Percentiles rank a stretch among this genome's conserved stretches.
phyloP scores from a whole-genome alignment of 768 basidiomycete genomes.

The Mycena leptocephala region DNA sequence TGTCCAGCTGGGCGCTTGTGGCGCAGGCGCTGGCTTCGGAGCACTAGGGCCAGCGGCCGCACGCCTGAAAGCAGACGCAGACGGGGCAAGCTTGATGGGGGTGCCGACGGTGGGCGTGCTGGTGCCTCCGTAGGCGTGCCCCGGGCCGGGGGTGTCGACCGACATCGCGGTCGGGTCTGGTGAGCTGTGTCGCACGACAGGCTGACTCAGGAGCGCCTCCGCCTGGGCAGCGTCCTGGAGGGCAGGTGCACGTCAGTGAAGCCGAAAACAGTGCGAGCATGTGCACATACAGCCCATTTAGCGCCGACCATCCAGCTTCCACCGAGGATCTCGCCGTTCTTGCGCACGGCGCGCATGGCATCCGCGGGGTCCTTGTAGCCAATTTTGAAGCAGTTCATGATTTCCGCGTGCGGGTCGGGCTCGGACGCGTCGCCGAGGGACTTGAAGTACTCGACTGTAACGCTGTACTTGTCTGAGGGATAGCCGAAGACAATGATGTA shows the following conservation, averaged over 20 bases:
- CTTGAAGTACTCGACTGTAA: conserved; percentile 83
- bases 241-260: conserved; percentile 14
- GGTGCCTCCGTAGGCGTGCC: conserved; percentile 11
- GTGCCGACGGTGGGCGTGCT: conserved; percentile 68
- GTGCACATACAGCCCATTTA: conserved; percentile 85
- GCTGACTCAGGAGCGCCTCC: conserved; percentile 66
- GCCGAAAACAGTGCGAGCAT: neutral
- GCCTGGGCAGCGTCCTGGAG: conserved; percentile 75
- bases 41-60: conserved; percentile 37
- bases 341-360: conserved; percentile 84
- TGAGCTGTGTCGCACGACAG: conserved; percentile 44
- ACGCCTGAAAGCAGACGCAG: conserved; percentile 80
- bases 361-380: conserved; percentile 82
- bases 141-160: conserved; percentile 59
- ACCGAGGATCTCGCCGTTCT: conserved; percentile 85
- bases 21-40: conserved; percentile 24
- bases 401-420: conserved; percentile 76
- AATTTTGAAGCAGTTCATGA: conserved; percentile 87
- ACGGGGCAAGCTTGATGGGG: conserved; percentile 81
- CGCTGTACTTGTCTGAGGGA: conserved; percentile 82
- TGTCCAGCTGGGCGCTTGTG: conserved; percentile 35
- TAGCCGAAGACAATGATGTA: conserved; percentile 93
- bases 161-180: conserved; percentile 55
- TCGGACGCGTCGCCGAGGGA: conserved; percentile 82
- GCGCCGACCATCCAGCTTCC: conserved; percentile 90